phyloP scores from a whole-genome alignment of 306 rosid species.

The Inga laurina region DNA sequence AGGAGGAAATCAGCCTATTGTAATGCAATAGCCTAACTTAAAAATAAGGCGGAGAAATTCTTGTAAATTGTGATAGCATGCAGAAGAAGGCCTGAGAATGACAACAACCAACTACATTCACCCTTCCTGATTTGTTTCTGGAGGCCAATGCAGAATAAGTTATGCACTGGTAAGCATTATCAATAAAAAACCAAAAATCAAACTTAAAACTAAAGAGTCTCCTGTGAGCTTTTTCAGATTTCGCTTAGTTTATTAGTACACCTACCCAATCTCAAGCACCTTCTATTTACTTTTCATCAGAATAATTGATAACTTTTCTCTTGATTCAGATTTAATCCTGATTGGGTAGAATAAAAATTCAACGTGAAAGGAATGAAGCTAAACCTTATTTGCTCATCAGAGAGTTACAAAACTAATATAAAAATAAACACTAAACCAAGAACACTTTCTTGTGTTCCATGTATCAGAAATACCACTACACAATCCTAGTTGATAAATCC shows the following conservation, averaged over 20 bases:
- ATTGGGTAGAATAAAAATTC: neutral
- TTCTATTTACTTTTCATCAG: neutral
- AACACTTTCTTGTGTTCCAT: neutral
- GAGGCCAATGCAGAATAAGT: neutral
- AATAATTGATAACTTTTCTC: neutral
- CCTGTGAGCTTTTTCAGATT: neutral
- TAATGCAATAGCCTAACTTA: neutral
- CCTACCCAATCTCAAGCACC: neutral
- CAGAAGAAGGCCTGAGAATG: neutral
- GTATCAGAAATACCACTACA: neutral
- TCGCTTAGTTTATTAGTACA: neutral
- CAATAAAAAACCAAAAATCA: neutral
- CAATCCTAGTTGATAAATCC: neutral
- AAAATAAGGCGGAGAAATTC: neutral
- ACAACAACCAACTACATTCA: neutral
- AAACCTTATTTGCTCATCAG: neutral
- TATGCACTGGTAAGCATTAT: neutral
- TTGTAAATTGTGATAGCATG: neutral
- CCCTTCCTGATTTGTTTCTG: neutral
- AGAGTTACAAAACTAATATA: neutral
- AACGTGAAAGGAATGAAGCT: neutral
- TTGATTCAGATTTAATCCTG: neutral
- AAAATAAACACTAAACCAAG: neutral
- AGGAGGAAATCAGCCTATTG: neutral
- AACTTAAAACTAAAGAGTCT: neutral